Evolutionary conservation across 768 basidiomycete genomes (phyloP).

Genomic region (Lyophyllum shimeji): DNA sequence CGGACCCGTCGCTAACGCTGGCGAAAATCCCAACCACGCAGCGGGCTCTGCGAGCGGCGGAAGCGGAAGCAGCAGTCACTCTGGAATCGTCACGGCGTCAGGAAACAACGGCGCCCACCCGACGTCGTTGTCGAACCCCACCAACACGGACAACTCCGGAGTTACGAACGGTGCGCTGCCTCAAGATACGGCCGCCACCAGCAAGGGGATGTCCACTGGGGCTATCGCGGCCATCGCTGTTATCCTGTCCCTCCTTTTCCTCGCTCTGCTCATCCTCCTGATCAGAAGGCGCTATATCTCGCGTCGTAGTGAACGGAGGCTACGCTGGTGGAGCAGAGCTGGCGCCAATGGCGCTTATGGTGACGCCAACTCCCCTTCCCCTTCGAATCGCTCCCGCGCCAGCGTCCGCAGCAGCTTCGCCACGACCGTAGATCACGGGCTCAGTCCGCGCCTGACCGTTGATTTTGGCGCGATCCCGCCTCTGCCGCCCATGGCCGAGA

Average conservation of each 20-base stretch:
- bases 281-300: conserved; percentile 46
- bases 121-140: conserved; percentile 10
- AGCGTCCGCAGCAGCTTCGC: conserved; percentile 61
- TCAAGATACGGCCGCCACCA: background rate
- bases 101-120: background rate
- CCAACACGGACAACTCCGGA: background rate
- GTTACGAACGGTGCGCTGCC: conserved; percentile 9
- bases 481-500: conserved; percentile 56
- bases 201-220: conserved; percentile 35
- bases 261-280: conserved; percentile 38
- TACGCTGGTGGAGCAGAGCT: conserved; percentile 36
- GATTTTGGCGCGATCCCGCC: conserved; percentile 32
- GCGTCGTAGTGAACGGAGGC: conserved; percentile 41
- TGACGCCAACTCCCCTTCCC: conserved; percentile 20
- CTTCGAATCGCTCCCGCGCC: conserved; percentile 13
- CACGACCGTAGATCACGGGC: conserved; percentile 53
- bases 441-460: conserved; percentile 20
- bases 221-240: conserved; percentile 48
- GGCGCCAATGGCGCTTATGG: conserved; percentile 22
- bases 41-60: background rate
- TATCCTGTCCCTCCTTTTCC: conserved; percentile 30
- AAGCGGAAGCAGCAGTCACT: background rate
- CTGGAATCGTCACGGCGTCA: conserved; percentile 3
- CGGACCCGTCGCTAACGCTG: conserved; percentile 6
- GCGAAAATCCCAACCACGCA: background rate